Conservation (phyloP, 2,329 filamentous ascomycete species). For the Aspergillus aculeatus region DNA sequence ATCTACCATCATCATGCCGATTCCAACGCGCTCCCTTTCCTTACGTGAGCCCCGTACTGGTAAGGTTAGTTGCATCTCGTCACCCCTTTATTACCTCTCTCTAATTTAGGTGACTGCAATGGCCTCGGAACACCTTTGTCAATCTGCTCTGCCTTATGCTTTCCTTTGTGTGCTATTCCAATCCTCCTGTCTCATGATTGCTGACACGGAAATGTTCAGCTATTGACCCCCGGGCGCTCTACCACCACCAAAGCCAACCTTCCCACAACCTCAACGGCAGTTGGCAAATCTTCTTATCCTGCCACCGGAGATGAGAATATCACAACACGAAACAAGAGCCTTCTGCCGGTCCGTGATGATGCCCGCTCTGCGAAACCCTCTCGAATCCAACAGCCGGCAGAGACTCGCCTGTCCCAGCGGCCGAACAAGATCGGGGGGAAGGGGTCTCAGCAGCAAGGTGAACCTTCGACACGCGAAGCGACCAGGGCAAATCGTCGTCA, state of each 20-base stretch:
- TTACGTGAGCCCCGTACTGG: slow-evolving; percentile 34
- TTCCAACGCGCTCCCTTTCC: slow-evolving; percentile 39
- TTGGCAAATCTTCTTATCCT: slow-evolving; percentile 8
- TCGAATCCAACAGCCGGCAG: slow-evolving; percentile 21
- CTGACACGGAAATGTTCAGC: slow-evolving; percentile 21
- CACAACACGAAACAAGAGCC: slow-evolving; percentile 28
- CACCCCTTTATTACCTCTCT: slow-evolving; percentile 1
- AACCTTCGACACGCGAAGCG: slow-evolving; percentile 2
- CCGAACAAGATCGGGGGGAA: slow-evolving; percentile 15
- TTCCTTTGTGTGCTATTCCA: neutral
- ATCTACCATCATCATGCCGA: slow-evolving; percentile 34
- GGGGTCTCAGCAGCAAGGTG: slow-evolving; percentile 14
- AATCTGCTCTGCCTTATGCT: neutral
- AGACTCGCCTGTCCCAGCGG: slow-evolving; percentile 21
- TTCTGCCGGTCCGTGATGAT: slow-evolving; percentile 26
- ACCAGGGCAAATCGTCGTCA: slow-evolving; percentile 26
- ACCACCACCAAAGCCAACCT: slow-evolving; percentile 13
- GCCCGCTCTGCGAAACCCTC: slow-evolving; percentile 12
- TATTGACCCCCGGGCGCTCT: slow-evolving; percentile 25
- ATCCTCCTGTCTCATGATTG: slow-evolving; percentile 15
- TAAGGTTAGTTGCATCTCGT: slow-evolving; percentile 26
- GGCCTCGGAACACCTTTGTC: neutral
- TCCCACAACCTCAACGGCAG: slow-evolving; percentile 14
- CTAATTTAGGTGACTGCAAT: neutral
- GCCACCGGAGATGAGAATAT: slow-evolving; percentile 20